Evolutionary conservation across 83 land plant species (phyloP).

Genomic region (Picea abies): DNA sequence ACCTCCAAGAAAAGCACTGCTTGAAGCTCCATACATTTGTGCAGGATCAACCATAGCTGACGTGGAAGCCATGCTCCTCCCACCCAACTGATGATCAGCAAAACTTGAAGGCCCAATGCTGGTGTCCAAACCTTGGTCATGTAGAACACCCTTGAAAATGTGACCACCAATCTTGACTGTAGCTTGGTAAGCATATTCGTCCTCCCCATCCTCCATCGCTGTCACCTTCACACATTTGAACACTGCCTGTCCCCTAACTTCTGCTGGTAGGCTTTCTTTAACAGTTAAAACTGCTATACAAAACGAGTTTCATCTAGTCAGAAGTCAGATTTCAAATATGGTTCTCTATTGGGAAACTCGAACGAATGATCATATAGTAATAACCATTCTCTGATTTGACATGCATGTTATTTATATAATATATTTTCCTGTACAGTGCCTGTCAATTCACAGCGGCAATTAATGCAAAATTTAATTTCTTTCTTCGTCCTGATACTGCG

Average conservation of each 20-base stretch:
- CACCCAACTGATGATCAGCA: slow-evolving; percentile 58
- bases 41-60: slow-evolving; percentile 29
- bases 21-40: slow-evolving; percentile 33
- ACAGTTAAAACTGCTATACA: too few species aligned
- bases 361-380: too few species aligned
- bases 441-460: too few species aligned
- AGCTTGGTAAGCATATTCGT: slow-evolving; percentile 54
- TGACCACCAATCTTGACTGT: slow-evolving; percentile 57
- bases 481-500: too few species aligned
- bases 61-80: slow-evolving; percentile 24
- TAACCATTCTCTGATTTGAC: too few species aligned
- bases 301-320: too few species aligned
- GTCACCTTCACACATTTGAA: slow-evolving; percentile 58
- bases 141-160: slow-evolving; percentile 57
- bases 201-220: slow-evolving; percentile 34
- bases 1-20: slow-evolving; percentile 43
- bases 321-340: too few species aligned
- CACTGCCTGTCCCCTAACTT: slow-evolving; percentile 37
- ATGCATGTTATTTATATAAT: too few species aligned
- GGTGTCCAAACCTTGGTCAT: slow-evolving; percentile 47
- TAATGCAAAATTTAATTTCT: too few species aligned
- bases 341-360: too few species aligned
- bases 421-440: too few species aligned
- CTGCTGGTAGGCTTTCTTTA: slow-evolving; percentile 35
- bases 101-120: slow-evolving; percentile 36